Evolutionary conservation across 176 grass and related monocot species (phyloP), one percentile per base, ranked within the genome.

Genomic region (Themeda triandra): DNA sequence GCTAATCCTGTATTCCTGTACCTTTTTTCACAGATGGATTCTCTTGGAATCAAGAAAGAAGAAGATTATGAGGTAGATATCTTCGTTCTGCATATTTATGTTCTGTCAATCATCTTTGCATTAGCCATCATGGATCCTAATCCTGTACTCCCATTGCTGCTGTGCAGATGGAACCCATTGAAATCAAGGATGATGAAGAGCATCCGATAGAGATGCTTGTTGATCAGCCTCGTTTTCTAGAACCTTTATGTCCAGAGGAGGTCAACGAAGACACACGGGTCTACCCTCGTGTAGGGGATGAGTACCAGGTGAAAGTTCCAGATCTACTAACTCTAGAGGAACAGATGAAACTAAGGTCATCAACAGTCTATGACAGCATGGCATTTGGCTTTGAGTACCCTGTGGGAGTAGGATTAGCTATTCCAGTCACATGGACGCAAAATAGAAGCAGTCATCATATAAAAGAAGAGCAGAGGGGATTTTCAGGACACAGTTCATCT

Each of bases 281-380:
- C 25, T 80, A 73, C 73, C 85, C 91, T 74, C 93, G 91, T 80
- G 83, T 92, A 46, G 96, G 96, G 69, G 77, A 93, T 70, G 89
- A 96, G 88, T 96, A 90, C 84, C 96, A 99, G 82, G 91, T 83
- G 65, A 86, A 82, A 72, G 69, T 99, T 89, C 96, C 93, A 40
- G 73, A 56, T 63, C 41, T 87, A 44, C 23, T 71, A 82, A 86
- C 70, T 63, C 69, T 93, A 69, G 86, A 80, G 42, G 78, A 91
- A 83, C 64, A 0, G 10, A 1, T 80, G n/a, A 66, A 70, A 31
- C 63, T 86, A 86, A 88, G 85, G 51, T 85, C 82, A 41, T 63
- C 32, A 2, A 18, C 67, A 79, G 27, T 73, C 71, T 76, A 88
- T 83, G 75, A 46, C 56, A 81, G 62, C 33, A 64, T 10, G 67